These are phyloP conservation scores for Oryza glumipatula DNA, from an alignment of 176 grass and related monocot genomes.

Conservation along the genomic window DNA sequence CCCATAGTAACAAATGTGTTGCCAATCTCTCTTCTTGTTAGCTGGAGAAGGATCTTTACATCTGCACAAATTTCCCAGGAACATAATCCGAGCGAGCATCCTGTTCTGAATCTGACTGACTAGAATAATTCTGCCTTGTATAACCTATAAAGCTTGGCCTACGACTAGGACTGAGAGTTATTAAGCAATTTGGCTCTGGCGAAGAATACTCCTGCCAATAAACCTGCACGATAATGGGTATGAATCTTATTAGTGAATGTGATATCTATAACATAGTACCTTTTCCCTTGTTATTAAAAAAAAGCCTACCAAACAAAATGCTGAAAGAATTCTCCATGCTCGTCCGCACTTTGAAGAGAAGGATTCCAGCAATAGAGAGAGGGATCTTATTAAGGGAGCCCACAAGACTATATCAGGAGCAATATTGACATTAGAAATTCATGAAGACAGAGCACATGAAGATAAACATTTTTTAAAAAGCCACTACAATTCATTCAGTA, in stretches of 20 bases:
- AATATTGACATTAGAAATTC: slow-evolving; percentile 26
- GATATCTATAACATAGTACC: not conserved
- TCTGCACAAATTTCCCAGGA: slow-evolving; percentile 39
- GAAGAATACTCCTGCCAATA: slow-evolving; percentile 88
- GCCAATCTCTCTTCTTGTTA: slow-evolving; percentile 31
- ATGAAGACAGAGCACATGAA: not conserved
- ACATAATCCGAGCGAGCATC: slow-evolving; percentile 3
- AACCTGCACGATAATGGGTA: slow-evolving; percentile 45
- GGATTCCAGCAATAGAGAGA: slow-evolving; percentile 78
- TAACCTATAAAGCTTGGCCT: slow-evolving; percentile 10
- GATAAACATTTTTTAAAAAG: not conserved
- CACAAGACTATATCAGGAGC: slow-evolving; percentile 67
- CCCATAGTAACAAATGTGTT: slow-evolving; percentile 23
- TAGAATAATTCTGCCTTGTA: slow-evolving; percentile 7
- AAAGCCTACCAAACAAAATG: slow-evolving; percentile 75
- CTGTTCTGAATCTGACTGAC: not conserved
- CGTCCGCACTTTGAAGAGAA: slow-evolving; percentile 84
- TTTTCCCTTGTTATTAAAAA: not conserved
- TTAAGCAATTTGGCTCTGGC: slow-evolving; percentile 76
- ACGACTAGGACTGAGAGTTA: slow-evolving; percentile 43
- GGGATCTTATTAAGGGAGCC: slow-evolving; percentile 97
- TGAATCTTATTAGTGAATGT: not conserved
- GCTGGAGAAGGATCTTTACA: slow-evolving; percentile 26
- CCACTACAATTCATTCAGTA: slow-evolving; percentile 25
- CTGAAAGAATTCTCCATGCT: slow-evolving; percentile 83